Evolutionary conservation across 139 green algal species (phyloP).

Genomic region (Zygnema circumcarinatum): DNA sequence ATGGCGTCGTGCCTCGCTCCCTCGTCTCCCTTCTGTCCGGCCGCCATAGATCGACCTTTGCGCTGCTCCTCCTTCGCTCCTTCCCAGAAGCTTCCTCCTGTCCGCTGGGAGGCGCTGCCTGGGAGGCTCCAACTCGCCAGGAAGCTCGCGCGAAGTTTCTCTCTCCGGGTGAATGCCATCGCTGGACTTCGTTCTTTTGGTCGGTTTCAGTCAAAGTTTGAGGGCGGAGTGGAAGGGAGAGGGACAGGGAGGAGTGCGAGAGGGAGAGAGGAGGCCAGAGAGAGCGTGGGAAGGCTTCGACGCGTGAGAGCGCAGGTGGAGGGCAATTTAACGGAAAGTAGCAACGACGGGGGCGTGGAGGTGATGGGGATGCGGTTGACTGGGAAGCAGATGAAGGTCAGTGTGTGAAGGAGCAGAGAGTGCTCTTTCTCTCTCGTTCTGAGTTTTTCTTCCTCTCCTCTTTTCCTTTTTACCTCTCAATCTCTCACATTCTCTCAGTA

Average conservation of each 20-base stretch:
- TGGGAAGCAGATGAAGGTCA: too few relatives aligned
- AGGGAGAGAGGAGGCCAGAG: neutral
- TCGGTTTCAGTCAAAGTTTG: neutral
- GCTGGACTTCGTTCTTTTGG: neutral
- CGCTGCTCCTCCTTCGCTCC: too few relatives aligned
- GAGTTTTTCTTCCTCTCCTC: neutral
- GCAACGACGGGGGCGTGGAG: too few relatives aligned
- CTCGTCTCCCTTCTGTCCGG: too few relatives aligned
- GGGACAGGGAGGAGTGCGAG: constrained; percentile 1
- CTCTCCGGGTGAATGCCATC: neutral
- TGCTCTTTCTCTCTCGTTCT: neutral
- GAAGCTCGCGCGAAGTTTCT: neutral
- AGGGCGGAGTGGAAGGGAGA: neutral
- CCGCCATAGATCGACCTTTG: too few relatives aligned
- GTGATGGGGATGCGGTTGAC: too few relatives aligned
- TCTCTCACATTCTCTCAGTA: neutral
- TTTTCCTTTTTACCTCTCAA: neutral
- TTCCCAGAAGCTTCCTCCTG: neutral
- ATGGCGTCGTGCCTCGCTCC: too few relatives aligned
- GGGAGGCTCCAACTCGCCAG: neutral
- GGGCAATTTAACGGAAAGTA: neutral
- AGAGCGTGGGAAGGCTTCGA: neutral
- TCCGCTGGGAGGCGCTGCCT: neutral
- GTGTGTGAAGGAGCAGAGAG: neutral
- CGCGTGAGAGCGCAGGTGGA: neutral